phyloP scores from a whole-genome alignment of 2,329 filamentous ascomycete genomes.

The Hypoxylon sp. region DNA sequence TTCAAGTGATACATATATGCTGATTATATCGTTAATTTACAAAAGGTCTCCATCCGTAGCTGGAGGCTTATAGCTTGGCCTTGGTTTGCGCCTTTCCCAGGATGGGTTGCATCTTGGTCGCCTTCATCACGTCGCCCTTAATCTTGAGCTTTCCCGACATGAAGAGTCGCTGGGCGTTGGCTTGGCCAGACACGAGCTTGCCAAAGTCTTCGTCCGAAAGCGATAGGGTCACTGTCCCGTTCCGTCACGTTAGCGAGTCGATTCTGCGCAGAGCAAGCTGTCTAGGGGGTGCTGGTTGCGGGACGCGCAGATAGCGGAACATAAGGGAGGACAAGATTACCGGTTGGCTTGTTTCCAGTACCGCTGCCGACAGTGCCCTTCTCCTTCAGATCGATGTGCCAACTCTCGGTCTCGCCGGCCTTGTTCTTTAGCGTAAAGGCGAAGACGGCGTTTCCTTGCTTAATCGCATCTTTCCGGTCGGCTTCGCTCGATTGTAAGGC shows the following conservation, averaged over 20 bases:
- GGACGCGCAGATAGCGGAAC: background rate
- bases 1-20: background rate
- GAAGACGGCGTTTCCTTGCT: constrained; percentile 86
- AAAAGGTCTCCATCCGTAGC: background rate
- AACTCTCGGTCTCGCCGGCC: constrained; percentile 79
- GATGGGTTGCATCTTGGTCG: constrained; percentile 93
- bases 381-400: constrained; percentile 96
- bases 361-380: constrained; percentile 84
- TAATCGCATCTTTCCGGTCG: constrained; percentile 84
- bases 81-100: constrained; percentile 86
- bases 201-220: constrained; percentile 88
- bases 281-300: background rate
- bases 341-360: constrained; percentile 79
- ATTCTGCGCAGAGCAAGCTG: background rate
- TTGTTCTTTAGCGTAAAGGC: constrained; percentile 92
- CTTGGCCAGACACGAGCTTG: constrained; percentile 83
- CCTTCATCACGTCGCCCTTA: constrained; percentile 98
- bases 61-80: constrained; percentile 74
- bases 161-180: constrained; percentile 93
- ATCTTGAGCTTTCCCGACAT: constrained; percentile 99
- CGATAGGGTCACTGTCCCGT: constrained; percentile 76
- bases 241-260: constrained; percentile 6
- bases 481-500: constrained; percentile 73
- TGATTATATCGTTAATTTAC: constrained; percentile 1
- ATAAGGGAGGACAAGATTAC: too few relatives aligned